Evolutionary conservation across 495 filamentous ascomycete species (phyloP), one percentile per base, ranked within the genome.

Genomic region (Penicillium paradoxum): DNA sequence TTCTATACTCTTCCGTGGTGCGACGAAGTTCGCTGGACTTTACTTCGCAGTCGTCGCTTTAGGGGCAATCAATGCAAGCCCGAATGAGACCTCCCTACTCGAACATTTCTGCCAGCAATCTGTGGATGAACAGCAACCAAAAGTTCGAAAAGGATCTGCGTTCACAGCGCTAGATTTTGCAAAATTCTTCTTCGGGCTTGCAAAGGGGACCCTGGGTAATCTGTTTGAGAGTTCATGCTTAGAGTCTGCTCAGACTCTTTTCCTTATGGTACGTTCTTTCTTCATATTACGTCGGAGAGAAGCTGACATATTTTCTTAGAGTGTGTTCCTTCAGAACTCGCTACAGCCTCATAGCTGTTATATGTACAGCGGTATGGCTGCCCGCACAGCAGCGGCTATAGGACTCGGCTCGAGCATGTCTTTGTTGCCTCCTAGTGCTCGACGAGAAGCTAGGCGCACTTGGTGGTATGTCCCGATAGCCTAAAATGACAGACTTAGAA

Each of bases 361-460:
- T 45, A 60, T 61, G 55, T 57, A 64, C 24, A 62, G 56, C 45
- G 62, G 62, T 1, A 65, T 65, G 62, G 62, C 62, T 24, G 62
- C 57, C 9, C 45, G 62, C 18, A 62, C 62, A 42, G 62, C 62
- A 7, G 54, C 59, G 4, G 62, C 62, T 9, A 59, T 65, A 49
- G 62, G 62, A 22, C 53, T 65, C 18, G 56, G 59, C 5, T 65
- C 58, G 15, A 57, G 62, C n/a, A 55, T 65, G 56, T 55, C 58
- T 21, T 59, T 59, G 3, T 22, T 62, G 37, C 45, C 62, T 4
- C 49, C 54, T 2, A 43, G 30, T 25, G 39, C 45, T 7, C 56
- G 58, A 15, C 51, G 54, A 39, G 62, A 65, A 36, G 62, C 53
- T 11, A 54, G 45, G 29, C 58, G 62, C 18, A 65, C 62, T 10